Conservation (phyloP, 805 yeast genomes). For the Lipomyces oligophaga region DNA sequence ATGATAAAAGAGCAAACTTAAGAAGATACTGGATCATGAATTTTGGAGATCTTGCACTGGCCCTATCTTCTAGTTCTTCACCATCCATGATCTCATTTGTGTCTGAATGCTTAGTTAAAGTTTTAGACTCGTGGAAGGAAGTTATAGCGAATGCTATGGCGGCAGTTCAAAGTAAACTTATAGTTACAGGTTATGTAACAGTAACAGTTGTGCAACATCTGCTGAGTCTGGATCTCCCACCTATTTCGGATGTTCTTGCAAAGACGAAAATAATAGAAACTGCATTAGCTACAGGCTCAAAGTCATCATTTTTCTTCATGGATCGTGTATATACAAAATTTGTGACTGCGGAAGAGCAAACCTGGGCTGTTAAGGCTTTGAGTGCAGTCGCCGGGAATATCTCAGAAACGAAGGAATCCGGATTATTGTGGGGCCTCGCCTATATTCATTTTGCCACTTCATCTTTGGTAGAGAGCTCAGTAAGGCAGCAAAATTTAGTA, state of each 20-base stretch:
- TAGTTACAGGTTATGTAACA: conserved; percentile 54
- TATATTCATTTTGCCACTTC: conserved; percentile 25
- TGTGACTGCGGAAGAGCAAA: conserved; percentile 43
- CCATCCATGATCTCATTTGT: conserved; percentile 25
- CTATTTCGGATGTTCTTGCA: conserved; percentile 26
- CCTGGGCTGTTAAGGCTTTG: conserved; percentile 53
- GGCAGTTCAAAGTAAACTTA: conserved; percentile 49
- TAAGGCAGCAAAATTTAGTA: conserved; percentile 28
- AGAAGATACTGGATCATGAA: conserved; percentile 65
- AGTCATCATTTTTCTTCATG: conserved; percentile 49
- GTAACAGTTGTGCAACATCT: conserved; percentile 33
- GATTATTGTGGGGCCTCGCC: conserved; percentile 29
- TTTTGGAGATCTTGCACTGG: conserved; percentile 41
- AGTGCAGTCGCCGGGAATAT: conserved; percentile 35
- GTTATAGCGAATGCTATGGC: conserved; percentile 52
- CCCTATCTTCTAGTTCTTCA: conserved; percentile 7
- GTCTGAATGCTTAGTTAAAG: conserved; percentile 32
- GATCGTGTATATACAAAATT: conserved; percentile 52
- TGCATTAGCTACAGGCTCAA: conserved; percentile 40
- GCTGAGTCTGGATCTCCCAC: conserved; percentile 24
- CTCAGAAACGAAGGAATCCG: conserved; percentile 19
- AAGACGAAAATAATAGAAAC: conserved; percentile 15
- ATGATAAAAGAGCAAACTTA: conserved; percentile 59
- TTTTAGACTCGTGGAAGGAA: conserved; percentile 42
- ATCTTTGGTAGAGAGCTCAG: conserved; percentile 7